These are phyloP conservation scores for Botrytis elliptica DNA, from an alignment of 2,329 filamentous ascomycete species.

Conservation along the genomic window DNA sequence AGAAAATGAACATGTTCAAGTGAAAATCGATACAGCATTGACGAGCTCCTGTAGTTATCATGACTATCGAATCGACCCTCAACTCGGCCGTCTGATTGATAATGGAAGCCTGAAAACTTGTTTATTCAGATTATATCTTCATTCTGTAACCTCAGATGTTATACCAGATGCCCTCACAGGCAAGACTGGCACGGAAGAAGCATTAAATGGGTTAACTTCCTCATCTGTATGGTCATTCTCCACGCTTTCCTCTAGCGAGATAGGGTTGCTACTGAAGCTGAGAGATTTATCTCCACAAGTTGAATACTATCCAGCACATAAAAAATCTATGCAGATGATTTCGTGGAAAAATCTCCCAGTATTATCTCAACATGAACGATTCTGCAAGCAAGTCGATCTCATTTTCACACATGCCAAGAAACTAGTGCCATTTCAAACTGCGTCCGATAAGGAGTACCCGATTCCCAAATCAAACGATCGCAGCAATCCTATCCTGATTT, in stretches of 20 bases:
- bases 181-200: slow-evolving; percentile 29
- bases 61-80: slow-evolving; percentile 49
- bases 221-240: slow-evolving; percentile 51
- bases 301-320: slow-evolving; percentile 46
- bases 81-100: slow-evolving; percentile 51
- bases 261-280: slow-evolving; percentile 42
- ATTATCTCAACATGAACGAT: slow-evolving; percentile 48
- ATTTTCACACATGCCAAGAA: slow-evolving; percentile 42
- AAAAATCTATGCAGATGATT: slow-evolving; percentile 49
- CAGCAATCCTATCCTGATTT: neutral
- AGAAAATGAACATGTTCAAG: slow-evolving; percentile 38
- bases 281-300: slow-evolving; percentile 45
- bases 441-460: neutral
- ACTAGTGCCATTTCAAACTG: slow-evolving; percentile 38
- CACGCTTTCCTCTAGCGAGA: slow-evolving; percentile 41
- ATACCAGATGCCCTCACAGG: slow-evolving; percentile 37
- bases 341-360: slow-evolving; percentile 45
- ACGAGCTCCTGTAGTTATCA: slow-evolving; percentile 38
- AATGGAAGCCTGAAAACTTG: slow-evolving; percentile 52
- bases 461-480: neutral
- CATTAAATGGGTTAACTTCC: slow-evolving; percentile 49
- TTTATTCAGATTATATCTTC: slow-evolving; percentile 51
- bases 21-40: slow-evolving; percentile 38
- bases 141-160: slow-evolving; percentile 54
- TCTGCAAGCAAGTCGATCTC: slow-evolving; percentile 40